These are phyloP conservation scores for Metschnikowia peoriensis DNA, from an alignment of 805 yeast species.

Conservation along the genomic window DNA sequence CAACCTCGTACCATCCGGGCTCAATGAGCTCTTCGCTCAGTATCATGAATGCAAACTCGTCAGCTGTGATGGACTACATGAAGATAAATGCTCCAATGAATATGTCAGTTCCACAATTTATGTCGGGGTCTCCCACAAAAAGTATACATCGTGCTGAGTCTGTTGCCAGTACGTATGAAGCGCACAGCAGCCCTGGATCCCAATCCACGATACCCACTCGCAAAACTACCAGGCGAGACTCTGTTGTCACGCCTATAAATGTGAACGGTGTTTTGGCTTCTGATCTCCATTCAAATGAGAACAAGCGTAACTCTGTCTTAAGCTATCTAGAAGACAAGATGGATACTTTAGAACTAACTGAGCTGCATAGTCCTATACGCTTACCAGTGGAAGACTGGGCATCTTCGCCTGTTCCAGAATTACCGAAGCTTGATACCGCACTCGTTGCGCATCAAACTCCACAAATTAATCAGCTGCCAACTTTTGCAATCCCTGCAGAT, in stretches of 20 bases:
- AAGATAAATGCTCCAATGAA: conserved; percentile 35
- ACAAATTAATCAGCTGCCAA: conserved; percentile 31
- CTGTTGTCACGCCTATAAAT: conserved; percentile 43
- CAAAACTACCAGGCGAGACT: conserved; percentile 21
- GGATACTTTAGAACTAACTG: conserved; percentile 39
- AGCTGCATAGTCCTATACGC: conserved; percentile 26
- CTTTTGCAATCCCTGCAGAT: conserved; percentile 21
- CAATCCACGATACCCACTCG: conserved; percentile 14
- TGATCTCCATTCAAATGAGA: conserved; percentile 25
- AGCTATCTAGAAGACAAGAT: conserved; percentile 45
- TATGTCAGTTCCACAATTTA: conserved; percentile 31
- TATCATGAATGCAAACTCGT: conserved; percentile 10
- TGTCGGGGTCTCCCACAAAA: conserved; percentile 40
- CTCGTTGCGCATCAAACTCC: conserved; percentile 24
- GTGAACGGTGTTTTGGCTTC: conserved; percentile 42
- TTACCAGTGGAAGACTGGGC: conserved; percentile 7
- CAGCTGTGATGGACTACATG: conserved; percentile 32
- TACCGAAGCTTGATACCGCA: conserved; percentile 17
- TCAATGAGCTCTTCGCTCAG: conserved; percentile 35
- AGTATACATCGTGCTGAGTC: conserved; percentile 29
- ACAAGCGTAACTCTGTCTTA: conserved; percentile 39
- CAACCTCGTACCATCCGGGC: conserved; percentile 81
- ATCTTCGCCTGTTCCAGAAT: conserved; percentile 5
- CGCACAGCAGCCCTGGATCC: conserved; percentile 15
- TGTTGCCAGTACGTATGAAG: conserved; percentile 15